Evolutionary conservation across 2,329 filamentous ascomycete genomes (phyloP).

Genomic region (Stagonosporopsis vannaccii): DNA sequence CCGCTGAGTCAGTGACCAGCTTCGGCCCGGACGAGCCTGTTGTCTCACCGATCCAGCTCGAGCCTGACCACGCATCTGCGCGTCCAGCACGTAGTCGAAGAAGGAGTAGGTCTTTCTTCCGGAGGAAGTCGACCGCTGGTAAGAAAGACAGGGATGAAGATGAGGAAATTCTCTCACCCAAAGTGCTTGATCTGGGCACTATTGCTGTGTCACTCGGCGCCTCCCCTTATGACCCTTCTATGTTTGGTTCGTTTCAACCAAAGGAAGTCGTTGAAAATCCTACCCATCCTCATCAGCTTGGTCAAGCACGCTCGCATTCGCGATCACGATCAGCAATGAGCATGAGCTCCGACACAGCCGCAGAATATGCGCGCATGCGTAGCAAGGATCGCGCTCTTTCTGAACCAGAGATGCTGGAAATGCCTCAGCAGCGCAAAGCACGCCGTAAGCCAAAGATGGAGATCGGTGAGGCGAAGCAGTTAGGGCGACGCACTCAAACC

Average conservation of each 20-base stretch:
- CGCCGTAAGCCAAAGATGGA: constrained; percentile 37
- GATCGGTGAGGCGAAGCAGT: constrained; percentile 31
- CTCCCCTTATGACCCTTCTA: constrained; percentile 55
- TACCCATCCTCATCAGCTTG: constrained; percentile 48
- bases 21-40: constrained; percentile 11
- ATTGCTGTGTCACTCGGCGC: constrained; percentile 52
- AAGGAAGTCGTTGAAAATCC: constrained; percentile 31
- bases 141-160: constrained; percentile 29
- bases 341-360: constrained; percentile 47
- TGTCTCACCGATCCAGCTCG: constrained; percentile 19
- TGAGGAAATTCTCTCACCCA: constrained; percentile 27
- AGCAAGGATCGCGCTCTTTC: constrained; percentile 43
- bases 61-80: constrained; percentile 32
- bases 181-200: constrained; percentile 50
- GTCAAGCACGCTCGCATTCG: constrained; percentile 34
- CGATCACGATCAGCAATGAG: constrained; percentile 41
- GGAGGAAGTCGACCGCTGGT: constrained; percentile 35
- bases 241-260: constrained; percentile 24
- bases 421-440: constrained; percentile 36
- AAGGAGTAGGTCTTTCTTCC: constrained; percentile 42
- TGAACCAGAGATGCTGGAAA: constrained; percentile 28
- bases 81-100: constrained; percentile 33
- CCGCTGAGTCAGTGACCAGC: constrained; percentile 13
- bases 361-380: constrained; percentile 44
- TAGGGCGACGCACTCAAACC: constrained; percentile 26